Conservation (phyloP, 352 stramenopile species). For the Phytophthora cactorum region DNA sequence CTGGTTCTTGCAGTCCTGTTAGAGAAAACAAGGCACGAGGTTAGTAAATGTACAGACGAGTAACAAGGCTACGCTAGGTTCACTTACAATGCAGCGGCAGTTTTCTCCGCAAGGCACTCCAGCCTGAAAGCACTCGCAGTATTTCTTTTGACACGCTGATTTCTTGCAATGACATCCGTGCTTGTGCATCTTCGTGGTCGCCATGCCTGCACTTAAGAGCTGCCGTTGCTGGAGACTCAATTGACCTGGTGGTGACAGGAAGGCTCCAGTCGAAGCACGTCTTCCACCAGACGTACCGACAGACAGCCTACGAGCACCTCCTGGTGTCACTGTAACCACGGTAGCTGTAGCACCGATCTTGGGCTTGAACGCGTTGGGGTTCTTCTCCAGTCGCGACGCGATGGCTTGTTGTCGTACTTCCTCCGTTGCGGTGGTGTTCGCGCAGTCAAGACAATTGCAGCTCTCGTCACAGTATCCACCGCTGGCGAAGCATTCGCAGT, state of each 20-base stretch:
- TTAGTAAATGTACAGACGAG: slow-evolving; percentile 11
- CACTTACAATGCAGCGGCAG: slow-evolving; percentile 89
- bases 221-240: slow-evolving; percentile 25
- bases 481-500: slow-evolving; percentile 96
- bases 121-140: slow-evolving; percentile 97
- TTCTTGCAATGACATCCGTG: slow-evolving; percentile 97
- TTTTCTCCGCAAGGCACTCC: slow-evolving; percentile 86
- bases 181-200: slow-evolving; percentile 90
- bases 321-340: slow-evolving; percentile 15
- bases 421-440: slow-evolving; percentile 88
- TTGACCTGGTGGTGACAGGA: slow-evolving; percentile 33
- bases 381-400: slow-evolving; percentile 90
- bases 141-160: slow-evolving; percentile 97
- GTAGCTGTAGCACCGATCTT: slow-evolving; percentile 87
- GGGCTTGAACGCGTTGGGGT: slow-evolving; percentile 96
- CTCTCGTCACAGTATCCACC: slow-evolving; percentile 91
- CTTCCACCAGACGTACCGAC: slow-evolving; percentile 15
- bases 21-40: background rate
- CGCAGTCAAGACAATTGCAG: slow-evolving; percentile 94
- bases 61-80: background rate
- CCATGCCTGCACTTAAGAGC: slow-evolving; percentile 21
- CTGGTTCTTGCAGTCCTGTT: slow-evolving; percentile 85
- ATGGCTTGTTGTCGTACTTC: slow-evolving; percentile 86
- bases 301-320: slow-evolving; percentile 19
- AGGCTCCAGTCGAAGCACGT: slow-evolving; percentile 18